phyloP scores from a whole-genome alignment of 83 land plant genomes.

The Thuja plicata region DNA sequence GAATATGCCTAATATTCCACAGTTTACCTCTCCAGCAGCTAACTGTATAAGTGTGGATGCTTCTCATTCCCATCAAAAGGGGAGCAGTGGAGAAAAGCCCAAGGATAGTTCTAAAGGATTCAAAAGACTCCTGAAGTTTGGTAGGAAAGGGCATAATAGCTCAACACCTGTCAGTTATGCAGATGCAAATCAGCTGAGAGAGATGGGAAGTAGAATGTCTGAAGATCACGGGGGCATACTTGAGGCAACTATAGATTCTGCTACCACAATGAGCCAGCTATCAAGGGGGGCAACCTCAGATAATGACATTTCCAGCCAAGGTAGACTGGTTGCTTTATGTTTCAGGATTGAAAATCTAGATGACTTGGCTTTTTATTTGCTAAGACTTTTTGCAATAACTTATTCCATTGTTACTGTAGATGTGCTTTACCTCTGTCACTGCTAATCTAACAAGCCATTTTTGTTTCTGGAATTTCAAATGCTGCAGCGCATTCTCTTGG shows the following conservation, averaged over 20 bases:
- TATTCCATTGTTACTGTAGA: neutral
- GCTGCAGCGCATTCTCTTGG: conserved; percentile 17
- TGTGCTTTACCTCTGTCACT: neutral
- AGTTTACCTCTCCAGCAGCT: neutral
- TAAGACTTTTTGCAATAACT: neutral
- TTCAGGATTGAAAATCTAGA: neutral
- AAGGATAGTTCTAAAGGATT: conserved; percentile 63
- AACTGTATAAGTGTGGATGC: conserved; percentile 14
- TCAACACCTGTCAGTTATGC: neutral
- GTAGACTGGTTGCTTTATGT: conserved; percentile 2
- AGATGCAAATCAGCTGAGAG: conserved; percentile 10
- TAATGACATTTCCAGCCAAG: conserved; percentile 5
- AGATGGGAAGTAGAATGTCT: neutral
- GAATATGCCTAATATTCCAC: conserved; percentile 4
- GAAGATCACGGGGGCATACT: conserved; percentile 11
- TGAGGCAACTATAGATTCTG: neutral
- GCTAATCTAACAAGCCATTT: neutral
- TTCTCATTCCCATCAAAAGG: conserved; percentile 7
- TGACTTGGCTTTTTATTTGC: neutral
- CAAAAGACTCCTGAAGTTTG: conserved; percentile 60
- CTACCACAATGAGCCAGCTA: neutral
- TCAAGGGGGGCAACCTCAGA: conserved; percentile 6
- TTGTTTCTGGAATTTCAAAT: neutral
- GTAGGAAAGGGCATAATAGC: conserved; percentile 37
- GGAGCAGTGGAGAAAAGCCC: conserved; percentile 38